Percentiles rank a stretch among this genome's conserved stretches.
Evolutionary conservation across 2,329 filamentous ascomycete species (phyloP).

Genomic region (Triangularia verruculosa): DNA sequence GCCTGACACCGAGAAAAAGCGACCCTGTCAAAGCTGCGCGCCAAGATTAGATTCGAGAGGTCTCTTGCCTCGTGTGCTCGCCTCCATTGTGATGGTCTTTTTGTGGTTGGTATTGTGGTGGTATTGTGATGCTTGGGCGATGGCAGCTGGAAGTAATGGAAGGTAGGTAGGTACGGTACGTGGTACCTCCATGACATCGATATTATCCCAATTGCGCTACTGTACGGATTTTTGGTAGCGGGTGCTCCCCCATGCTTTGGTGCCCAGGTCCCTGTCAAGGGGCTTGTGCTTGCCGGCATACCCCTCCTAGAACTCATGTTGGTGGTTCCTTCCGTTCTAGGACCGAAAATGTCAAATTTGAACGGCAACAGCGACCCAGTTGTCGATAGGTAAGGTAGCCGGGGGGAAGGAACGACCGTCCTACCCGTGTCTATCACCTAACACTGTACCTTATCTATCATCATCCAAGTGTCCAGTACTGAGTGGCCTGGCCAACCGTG

Average conservation of each 20-base stretch:
- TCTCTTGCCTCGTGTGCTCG: no score
- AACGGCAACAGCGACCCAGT: neutral
- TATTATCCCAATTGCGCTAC: neutral
- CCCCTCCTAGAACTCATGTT: constrained; percentile 7
- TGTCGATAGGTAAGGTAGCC: neutral
- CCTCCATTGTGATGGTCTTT: no score
- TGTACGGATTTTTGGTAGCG: neutral
- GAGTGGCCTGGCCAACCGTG: no score
- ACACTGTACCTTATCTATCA: no score
- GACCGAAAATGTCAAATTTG: constrained; percentile 7
- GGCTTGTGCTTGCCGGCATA: constrained; percentile 9
- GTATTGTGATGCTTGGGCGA: no score
- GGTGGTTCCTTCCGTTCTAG: constrained; percentile 15
- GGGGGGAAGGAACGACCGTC: neutral
- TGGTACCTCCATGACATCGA: neutral
- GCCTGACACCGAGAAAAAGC: no score
- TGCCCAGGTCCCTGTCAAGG: constrained; percentile 9
- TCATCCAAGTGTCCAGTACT: no score
- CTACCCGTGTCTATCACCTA: neutral
- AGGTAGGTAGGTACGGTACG: neutral
- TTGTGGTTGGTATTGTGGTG: neutral
- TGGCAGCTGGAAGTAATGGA: neutral
- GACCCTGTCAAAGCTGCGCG: neutral
- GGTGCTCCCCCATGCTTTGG: neutral
- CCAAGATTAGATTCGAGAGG: neutral